These are phyloP conservation scores for Xylariaceae sp. DNA, from an alignment of 2,329 filamentous ascomycete species.

Conservation along the genomic window DNA sequence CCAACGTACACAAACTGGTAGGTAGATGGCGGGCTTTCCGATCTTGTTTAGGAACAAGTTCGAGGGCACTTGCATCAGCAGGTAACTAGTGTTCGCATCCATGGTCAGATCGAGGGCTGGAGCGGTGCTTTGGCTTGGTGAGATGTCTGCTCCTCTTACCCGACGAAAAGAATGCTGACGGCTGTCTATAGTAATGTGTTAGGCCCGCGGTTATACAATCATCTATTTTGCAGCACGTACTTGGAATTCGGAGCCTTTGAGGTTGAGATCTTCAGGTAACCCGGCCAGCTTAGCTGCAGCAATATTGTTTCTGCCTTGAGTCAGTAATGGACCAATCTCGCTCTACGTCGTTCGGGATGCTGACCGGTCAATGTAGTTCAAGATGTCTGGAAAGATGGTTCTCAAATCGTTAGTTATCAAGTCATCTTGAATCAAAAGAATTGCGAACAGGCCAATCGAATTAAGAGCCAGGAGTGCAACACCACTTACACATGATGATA, in stretches of 20 bases:
- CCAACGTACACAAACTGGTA: slow-evolving; percentile 38
- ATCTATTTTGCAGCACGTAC: too few species aligned
- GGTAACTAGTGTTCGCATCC: slow-evolving; percentile 32
- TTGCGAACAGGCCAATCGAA: too few species aligned
- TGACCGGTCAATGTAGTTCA: slow-evolving; percentile 29
- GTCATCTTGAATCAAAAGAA: too few species aligned
- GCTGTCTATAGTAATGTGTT: slow-evolving; percentile 31
- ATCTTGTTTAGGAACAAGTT: slow-evolving; percentile 47
- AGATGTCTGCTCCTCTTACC: slow-evolving; percentile 30
- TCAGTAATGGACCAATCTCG: slow-evolving; percentile 10
- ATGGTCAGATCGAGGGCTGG: slow-evolving; percentile 5
- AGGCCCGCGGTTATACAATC: too few species aligned
- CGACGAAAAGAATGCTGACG: slow-evolving; percentile 47
- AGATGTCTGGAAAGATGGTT: slow-evolving; percentile 13
- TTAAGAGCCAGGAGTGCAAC: too few species aligned
- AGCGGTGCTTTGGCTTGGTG: not conserved
- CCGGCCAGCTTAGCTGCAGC: slow-evolving; percentile 49
- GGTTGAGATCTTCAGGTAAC: slow-evolving; percentile 32
- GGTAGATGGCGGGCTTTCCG: slow-evolving; percentile 42
- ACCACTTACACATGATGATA: slow-evolving; percentile 55
- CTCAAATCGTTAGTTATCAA: slow-evolving; percentile 11
- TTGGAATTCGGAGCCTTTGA: slow-evolving; percentile 33
- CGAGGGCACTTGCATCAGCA: slow-evolving; percentile 47
- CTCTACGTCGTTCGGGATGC: slow-evolving; percentile 1
- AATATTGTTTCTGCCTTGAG: slow-evolving; percentile 45